A percentile compares a stretch with the other conserved stretches of the same genome.
Evolutionary conservation across 106 monocot species (phyloP).

Genomic region (Xerophyta viscosa): DNA sequence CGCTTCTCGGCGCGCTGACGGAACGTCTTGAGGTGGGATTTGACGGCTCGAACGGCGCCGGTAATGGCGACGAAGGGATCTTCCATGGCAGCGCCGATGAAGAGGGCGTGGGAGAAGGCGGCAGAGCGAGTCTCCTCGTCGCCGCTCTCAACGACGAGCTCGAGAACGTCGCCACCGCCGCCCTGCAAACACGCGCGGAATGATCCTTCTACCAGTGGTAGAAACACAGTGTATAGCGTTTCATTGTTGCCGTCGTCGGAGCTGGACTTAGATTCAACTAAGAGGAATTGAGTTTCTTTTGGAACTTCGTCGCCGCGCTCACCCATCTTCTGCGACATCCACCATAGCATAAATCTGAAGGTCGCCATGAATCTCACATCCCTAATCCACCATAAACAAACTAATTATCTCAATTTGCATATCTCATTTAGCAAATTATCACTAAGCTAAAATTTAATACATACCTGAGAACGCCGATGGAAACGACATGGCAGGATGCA

Average conservation of each 20-base stretch:
- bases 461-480: slow-evolving; percentile 69
- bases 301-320: slow-evolving; percentile 41
- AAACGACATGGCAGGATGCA: slow-evolving; percentile 54
- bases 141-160: slow-evolving; percentile 82
- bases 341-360: slow-evolving; percentile 72
- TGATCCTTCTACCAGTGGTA: slow-evolving; percentile 66
- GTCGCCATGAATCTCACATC: slow-evolving; percentile 45
- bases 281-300: slow-evolving; percentile 50
- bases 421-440: not conserved
- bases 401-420: not conserved
- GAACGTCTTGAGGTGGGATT: slow-evolving; percentile 58
- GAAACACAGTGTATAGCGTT: slow-evolving; percentile 44
- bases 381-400: slow-evolving; percentile 12
- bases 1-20: slow-evolving; percentile 54
- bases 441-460: not conserved
- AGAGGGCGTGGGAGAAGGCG: slow-evolving; percentile 41
- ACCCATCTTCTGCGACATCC: slow-evolving; percentile 76
- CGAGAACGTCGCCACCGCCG: slow-evolving; percentile 35
- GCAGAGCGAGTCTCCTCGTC: slow-evolving; percentile 28
- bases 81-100: slow-evolving; percentile 43
- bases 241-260: slow-evolving; percentile 5
- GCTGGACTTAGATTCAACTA: slow-evolving; percentile 36
- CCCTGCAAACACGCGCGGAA: slow-evolving; percentile 85
- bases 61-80: slow-evolving; percentile 82
- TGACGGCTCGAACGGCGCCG: slow-evolving; percentile 56